Evolutionary conservation across 208 protist species (phyloP), one percentile per base, ranked within the genome.

Genomic region (Tritrichomonas foetus): DNA sequence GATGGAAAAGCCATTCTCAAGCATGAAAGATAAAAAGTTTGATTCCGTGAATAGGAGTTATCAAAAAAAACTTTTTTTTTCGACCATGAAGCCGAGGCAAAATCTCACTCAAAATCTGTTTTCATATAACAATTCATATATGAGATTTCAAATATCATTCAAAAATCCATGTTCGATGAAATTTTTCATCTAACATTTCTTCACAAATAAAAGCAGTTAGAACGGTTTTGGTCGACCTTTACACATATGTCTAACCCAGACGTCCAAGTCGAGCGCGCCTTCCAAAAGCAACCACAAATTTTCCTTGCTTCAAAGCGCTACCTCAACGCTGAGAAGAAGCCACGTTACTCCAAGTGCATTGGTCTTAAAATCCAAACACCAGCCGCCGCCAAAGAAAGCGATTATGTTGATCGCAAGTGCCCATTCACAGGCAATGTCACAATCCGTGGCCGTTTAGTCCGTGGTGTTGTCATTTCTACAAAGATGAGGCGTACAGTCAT

Each of bases 391-490:
- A 97, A 99, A 94, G 97, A 99, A 93, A 98, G 98, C 66, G 98
- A 96, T 93, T 99, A 99, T 97, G 97, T 99, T 96, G 99, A 99
- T 97, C 99, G 99, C 96, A 99, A 99, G 97, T 99, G 99, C 97
- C 99, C 99, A 93, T 99, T 99, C 97, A 99, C 99, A 94, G 98
- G 98, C 95, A 97, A 99, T 95, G 98, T 99, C 93, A 97, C 97
- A 94, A 99, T 99, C 96, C 98, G 99, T 96, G 99, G 99, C 95
- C 97, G 98, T 95, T 98, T 99, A 95, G 96, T 99, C 50, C 97
- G 96, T 93, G 99, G 99, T 95, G 96, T 99, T 94, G 98, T 99
- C 89, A 96, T 98, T 95, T 98, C 98, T 93, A 98, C 95, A 95
- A 99, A 99, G 97, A 99, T 99, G 99, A 96, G 98, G 94, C 96